Evolutionary conservation across 345 rosid species (phyloP).

Genomic region (Punica granatum): DNA sequence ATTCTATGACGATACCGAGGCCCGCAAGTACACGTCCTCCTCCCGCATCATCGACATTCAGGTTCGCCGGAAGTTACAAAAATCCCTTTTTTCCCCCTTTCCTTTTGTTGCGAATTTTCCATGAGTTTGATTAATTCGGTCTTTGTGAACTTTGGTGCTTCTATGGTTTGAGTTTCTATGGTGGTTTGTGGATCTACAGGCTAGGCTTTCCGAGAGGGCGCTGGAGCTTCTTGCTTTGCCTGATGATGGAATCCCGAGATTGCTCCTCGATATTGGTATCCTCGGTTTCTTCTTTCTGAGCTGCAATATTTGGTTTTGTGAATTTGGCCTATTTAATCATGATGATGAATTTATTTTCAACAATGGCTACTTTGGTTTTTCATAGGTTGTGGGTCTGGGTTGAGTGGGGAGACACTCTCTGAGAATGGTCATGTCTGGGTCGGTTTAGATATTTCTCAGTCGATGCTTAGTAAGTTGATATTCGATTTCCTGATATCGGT

Average conservation of each 20-base stretch:
- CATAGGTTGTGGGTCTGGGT: slow-evolving; percentile 90
- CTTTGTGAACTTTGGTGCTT: neutral
- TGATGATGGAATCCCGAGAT: slow-evolving; percentile 64
- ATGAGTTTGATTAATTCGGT: neutral
- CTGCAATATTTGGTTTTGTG: neutral
- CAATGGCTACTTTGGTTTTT: neutral
- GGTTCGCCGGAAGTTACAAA: slow-evolving; percentile 19
- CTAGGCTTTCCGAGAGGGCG: slow-evolving; percentile 84
- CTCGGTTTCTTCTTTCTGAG: neutral
- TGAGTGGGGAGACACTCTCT: slow-evolving; percentile 83
- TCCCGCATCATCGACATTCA: slow-evolving; percentile 92
- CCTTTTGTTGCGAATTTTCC: neutral
- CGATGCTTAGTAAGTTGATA: slow-evolving; percentile 68
- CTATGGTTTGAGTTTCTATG: too few species aligned
- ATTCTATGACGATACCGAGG: slow-evolving; percentile 77
- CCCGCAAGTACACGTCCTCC: slow-evolving; percentile 88
- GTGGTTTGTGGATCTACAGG: slow-evolving; percentile 21
- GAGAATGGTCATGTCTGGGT: slow-evolving; percentile 84
- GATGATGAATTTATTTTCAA: neutral
- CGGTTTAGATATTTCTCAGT: slow-evolving; percentile 79
- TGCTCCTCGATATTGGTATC: slow-evolving; percentile 84
- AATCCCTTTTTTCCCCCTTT: neutral
- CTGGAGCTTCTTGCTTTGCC: slow-evolving; percentile 90
- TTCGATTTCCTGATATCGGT: neutral
- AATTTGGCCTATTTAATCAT: neutral